Base-by-base conservation (phyloP, 2,329 filamentous ascomycete species). In the Colletotrichum salicis region DNA sequence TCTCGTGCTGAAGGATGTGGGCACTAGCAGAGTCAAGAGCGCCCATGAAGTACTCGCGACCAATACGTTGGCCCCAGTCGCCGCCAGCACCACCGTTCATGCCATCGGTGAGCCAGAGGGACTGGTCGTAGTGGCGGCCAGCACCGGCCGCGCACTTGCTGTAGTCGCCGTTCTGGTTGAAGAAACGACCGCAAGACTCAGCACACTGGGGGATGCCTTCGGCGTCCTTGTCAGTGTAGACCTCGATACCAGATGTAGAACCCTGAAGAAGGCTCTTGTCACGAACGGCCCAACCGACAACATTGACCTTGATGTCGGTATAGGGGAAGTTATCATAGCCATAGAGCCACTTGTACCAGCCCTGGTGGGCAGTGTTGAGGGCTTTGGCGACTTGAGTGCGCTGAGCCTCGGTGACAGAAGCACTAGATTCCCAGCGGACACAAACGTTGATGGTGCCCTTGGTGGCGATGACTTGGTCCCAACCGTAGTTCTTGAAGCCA, bases 1-100 rank as follows among this genome's bases (percentile, higher is more conserved):
- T 81, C 76, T 86, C 84, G 70, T 86, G 84, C n/a, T 84, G 80
- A 8, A 84, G 80, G 60, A 86, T 86, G 73, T 86, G 84, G 37
- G 83, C 79, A 73, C 82, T 80, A 7, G 80, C 78, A 11, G 77
- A 66, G 22, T 80, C 77, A 1, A 86, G 62, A 13, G 78, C 77
- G 24, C 77, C 63, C 76, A 86, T 78, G 73, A 85, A 84, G 75
- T 85, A 85, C 71, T 85, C 83, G 8, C 78, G 79, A 1, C 81
- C 84, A 27, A 86, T 78, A 4, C 83, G 77, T 74, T 86, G 83
- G n/a, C 84, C 84, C 84, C 84, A 86, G 67, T 86, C 83, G 57
- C 84, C 84, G 58, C 84, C 84, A 1, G 83, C 80, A 68, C 84
- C 84, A 33, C 85, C 84, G 3, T 72, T 24, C 71, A 86, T 79